phyloP scores from a whole-genome alignment of 257 asterid species.

The Avicennia marina region DNA sequence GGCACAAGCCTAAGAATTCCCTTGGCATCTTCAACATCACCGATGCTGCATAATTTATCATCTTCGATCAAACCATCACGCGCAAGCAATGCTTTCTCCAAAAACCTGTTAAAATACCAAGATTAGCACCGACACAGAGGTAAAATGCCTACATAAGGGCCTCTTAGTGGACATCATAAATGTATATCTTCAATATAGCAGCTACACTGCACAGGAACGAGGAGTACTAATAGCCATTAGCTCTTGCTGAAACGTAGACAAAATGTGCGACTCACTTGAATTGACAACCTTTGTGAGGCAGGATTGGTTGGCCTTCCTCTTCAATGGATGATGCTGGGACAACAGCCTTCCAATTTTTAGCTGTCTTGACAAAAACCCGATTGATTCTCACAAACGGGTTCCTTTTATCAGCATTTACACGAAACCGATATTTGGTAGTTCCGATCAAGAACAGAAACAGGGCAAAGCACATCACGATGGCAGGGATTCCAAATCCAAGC shows the following conservation, averaged over 20 bases:
- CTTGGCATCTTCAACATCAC: slow-evolving; percentile 30
- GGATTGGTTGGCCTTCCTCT: slow-evolving; percentile 34
- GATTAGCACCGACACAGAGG: too few species aligned
- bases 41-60: slow-evolving; percentile 22
- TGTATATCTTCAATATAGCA: not conserved
- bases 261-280: too few species aligned
- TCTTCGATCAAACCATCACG: slow-evolving; percentile 25
- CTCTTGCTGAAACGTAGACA: too few species aligned
- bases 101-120: not conserved
- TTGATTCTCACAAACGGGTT: slow-evolving; percentile 54
- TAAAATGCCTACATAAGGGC: not conserved
- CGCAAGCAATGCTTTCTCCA: not conserved
- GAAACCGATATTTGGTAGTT: slow-evolving; percentile 47
- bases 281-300: slow-evolving; percentile 36
- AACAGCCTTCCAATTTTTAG: slow-evolving; percentile 35
- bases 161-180: not conserved
- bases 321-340: slow-evolving; percentile 25
- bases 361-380: slow-evolving; percentile 42
- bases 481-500: slow-evolving; percentile 76
- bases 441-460: slow-evolving; percentile 46
- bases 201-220: too few species aligned
- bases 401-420: slow-evolving; percentile 20
- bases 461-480: slow-evolving; percentile 51
- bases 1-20: slow-evolving; percentile 36
- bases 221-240: too few species aligned